These are phyloP conservation scores for Angophora floribunda DNA, from an alignment of 345 rosid genomes.

Conservation along the genomic window DNA sequence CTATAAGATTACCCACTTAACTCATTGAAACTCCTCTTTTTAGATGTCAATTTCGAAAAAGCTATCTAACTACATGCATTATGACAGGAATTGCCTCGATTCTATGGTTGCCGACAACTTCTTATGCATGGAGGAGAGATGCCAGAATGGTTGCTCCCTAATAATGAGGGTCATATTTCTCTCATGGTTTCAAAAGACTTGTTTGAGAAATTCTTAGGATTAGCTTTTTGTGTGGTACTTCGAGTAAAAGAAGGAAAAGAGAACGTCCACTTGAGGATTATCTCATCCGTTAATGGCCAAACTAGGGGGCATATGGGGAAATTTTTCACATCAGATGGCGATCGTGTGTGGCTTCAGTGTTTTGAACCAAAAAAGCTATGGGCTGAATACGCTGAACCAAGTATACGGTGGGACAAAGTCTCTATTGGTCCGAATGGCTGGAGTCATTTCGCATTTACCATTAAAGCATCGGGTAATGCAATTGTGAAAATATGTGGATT, in stretches of 20 bases:
- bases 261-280: accelerated
- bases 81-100: accelerated
- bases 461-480: accelerated
- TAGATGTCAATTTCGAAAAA: neutral
- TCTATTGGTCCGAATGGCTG: neutral
- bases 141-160: neutral
- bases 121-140: neutral
- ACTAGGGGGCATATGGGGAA: too few relatives aligned
- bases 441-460: accelerated
- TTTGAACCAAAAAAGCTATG: too few relatives aligned
- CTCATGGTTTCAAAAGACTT: neutral
- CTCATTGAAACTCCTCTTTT: neutral
- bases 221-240: accelerated
- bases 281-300: accelerated
- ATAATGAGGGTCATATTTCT: neutral
- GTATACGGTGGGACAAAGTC: accelerated
- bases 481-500: neutral
- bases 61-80: neutral
- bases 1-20: neutral
- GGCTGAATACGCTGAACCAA: too few relatives aligned
- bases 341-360: accelerated
- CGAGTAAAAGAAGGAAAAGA: accelerated
- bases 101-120: accelerated
- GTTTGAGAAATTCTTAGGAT: neutral
- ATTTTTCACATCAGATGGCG: accelerated